phyloP scores from a whole-genome alignment of 164 flowering plant species.

The Umbellularia californica region DNA sequence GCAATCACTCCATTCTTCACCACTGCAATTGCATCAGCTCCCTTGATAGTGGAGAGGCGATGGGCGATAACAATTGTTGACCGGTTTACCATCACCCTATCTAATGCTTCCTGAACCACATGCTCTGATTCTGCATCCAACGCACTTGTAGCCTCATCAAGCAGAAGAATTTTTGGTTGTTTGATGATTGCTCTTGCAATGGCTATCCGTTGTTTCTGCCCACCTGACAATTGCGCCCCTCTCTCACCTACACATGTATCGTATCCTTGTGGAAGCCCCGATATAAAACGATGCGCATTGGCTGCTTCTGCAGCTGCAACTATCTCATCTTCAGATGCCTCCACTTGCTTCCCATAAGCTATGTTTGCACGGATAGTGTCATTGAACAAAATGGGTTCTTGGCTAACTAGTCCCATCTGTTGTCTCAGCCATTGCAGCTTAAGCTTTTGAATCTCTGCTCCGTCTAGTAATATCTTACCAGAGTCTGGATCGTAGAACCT shows the following conservation, averaged over 20 bases:
- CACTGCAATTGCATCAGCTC: slow-evolving; percentile 21
- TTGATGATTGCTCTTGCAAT: slow-evolving; percentile 24
- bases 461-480: slow-evolving; percentile 48
- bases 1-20: slow-evolving; percentile 20
- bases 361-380: slow-evolving; percentile 24
- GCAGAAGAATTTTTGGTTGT: slow-evolving; percentile 15
- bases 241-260: slow-evolving; percentile 21
- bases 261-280: slow-evolving; percentile 22
- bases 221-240: slow-evolving; percentile 25
- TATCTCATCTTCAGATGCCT: slow-evolving; percentile 21
- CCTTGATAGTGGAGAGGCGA: slow-evolving; percentile 15
- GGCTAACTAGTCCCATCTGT: slow-evolving; percentile 74
- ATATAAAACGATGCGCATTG: slow-evolving; percentile 25
- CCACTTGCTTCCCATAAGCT: slow-evolving; percentile 27
- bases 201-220: slow-evolving; percentile 26
- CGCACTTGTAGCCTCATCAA: slow-evolving; percentile 29
- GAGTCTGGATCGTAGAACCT: slow-evolving; percentile 49
- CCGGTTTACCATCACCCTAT: slow-evolving; percentile 18
- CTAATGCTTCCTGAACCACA: slow-evolving; percentile 25
- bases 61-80: slow-evolving; percentile 24
- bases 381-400: slow-evolving; percentile 42
- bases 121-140: slow-evolving; percentile 25
- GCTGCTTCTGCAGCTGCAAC: slow-evolving; percentile 22
- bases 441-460: slow-evolving; percentile 43
- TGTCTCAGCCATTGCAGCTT: slow-evolving; percentile 60